phyloP scores from a whole-genome alignment of 1,284 basidiomycete species.

The Ustilago sp. region DNA sequence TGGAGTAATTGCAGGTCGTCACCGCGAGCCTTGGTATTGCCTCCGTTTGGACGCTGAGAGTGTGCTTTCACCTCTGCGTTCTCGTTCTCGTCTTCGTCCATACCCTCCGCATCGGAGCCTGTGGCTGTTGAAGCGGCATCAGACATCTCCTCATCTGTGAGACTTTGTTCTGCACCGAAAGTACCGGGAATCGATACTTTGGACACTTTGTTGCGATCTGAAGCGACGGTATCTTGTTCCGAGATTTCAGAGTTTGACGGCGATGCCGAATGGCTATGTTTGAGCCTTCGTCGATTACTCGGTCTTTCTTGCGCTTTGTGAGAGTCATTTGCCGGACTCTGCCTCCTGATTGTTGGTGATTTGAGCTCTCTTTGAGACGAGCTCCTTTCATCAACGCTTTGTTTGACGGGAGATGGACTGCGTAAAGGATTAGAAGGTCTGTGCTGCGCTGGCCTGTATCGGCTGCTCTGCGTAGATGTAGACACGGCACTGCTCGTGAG shows the following conservation, averaged over 20 bases:
- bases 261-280: slow-evolving; percentile 23
- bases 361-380: slow-evolving; percentile 5
- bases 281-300: slow-evolving; percentile 9
- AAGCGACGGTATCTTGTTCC: neutral
- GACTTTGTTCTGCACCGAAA: slow-evolving; percentile 8
- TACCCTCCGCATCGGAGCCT: neutral
- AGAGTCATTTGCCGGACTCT: neutral
- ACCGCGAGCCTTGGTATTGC: neutral
- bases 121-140: slow-evolving; percentile 12
- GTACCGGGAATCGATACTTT: slow-evolving; percentile 23
- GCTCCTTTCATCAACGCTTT: slow-evolving; percentile 4
- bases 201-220: slow-evolving; percentile 9
- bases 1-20: neutral
- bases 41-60: neutral
- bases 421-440: slow-evolving; percentile 1
- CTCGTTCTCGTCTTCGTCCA: slow-evolving; percentile 31
- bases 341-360: neutral
- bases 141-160: slow-evolving; percentile 34
- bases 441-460: neutral
- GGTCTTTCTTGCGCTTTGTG: neutral
- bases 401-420: slow-evolving; percentile 21
- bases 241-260: slow-evolving; percentile 13
- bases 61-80: neutral
- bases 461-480: neutral
- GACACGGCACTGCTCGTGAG: neutral